Conservation (phyloP, 495 filamentous ascomycete genomes). For the Pyrenula massariospora region DNA sequence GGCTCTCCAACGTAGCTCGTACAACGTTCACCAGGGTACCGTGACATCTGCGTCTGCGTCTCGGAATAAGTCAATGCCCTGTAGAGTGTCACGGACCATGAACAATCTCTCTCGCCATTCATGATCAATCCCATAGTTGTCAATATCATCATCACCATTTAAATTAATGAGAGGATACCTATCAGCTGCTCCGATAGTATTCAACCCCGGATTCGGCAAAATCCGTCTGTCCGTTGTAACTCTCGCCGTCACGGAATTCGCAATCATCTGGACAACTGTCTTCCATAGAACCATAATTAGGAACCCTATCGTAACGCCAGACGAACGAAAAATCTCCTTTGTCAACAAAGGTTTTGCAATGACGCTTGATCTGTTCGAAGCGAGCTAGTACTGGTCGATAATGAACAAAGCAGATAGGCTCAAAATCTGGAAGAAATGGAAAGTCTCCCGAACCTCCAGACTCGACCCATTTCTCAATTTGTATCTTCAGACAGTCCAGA, state of each 20-base stretch:
- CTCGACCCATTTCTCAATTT: not conserved
- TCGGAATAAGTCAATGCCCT: no score
- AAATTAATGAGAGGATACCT: no score
- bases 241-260: not conserved
- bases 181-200: no score
- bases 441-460: not conserved
- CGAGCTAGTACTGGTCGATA: not conserved
- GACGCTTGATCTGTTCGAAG: not conserved
- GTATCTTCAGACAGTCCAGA: not conserved
- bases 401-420: not conserved
- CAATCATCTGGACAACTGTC: not conserved
- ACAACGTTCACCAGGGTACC: no score
- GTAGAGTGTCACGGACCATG: no score
- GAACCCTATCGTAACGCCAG: not conserved
- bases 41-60: no score
- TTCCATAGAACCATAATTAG: not conserved
- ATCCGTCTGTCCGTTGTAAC: no score
- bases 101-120: no score
- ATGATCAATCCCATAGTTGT: no score
- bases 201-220: no score
- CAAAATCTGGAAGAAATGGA: not conserved
- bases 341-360: not conserved
- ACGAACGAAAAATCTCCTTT: not conserved
- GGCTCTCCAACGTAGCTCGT: no score
- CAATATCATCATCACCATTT: no score